phyloP scores from a whole-genome alignment of 495 filamentous ascomycete species.

The Penicillium verhagenii region DNA sequence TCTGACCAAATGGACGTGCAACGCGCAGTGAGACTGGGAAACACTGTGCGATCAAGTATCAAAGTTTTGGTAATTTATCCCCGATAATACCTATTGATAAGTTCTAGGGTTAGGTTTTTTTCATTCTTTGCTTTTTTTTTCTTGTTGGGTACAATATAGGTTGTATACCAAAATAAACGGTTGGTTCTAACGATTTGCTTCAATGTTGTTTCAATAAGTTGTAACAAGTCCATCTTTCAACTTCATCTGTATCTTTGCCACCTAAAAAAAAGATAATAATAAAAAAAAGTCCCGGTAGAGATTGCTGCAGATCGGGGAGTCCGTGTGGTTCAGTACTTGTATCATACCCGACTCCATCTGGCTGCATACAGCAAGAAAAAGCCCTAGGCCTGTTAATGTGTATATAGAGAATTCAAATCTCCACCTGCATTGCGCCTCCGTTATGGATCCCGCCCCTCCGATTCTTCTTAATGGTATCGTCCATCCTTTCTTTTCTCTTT shows the following conservation, averaged over 20 bases:
- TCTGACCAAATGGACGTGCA: slow-evolving; percentile 30
- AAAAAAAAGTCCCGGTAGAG: too few relatives aligned
- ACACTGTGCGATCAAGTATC: slow-evolving; percentile 12
- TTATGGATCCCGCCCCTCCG: slow-evolving; percentile 47
- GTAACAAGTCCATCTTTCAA: background rate
- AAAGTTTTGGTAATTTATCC: slow-evolving; percentile 2
- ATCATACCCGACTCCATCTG: slow-evolving; percentile 20
- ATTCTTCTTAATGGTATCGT: slow-evolving; percentile 15
- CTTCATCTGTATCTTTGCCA: slow-evolving; percentile 5
- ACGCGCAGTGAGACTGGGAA: slow-evolving; percentile 24
- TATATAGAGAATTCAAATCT: slow-evolving; percentile 3
- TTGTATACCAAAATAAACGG: background rate
- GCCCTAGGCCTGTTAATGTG: slow-evolving; percentile 5
- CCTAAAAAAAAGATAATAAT: too few relatives aligned
- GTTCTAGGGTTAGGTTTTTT: too few relatives aligned
- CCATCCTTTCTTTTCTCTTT: slow-evolving; percentile 8
- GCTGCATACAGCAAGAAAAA: slow-evolving; percentile 22
- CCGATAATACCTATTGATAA: background rate
- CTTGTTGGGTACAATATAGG: too few relatives aligned
- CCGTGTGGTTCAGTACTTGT: slow-evolving; percentile 19
- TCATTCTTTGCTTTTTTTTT: too few relatives aligned
- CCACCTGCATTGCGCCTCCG: slow-evolving; percentile 44
- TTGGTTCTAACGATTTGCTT: background rate
- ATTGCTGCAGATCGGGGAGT: slow-evolving; percentile 22
- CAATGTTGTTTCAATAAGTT: background rate